Base-by-base conservation (phyloP, 2,329 filamentous ascomycete species). In the Orbilia brochopaga region DNA sequence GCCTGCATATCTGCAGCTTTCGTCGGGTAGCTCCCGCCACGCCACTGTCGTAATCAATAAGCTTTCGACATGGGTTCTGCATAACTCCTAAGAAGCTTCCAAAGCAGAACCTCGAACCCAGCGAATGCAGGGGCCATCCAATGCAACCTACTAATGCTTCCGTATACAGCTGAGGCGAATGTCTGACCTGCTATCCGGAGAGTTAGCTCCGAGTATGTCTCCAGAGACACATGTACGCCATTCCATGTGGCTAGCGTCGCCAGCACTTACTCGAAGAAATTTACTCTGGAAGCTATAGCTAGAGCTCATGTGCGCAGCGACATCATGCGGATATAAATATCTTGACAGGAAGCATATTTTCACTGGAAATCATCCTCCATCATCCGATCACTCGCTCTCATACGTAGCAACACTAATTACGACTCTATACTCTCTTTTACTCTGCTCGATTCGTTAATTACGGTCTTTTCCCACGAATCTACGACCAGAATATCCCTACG, bases 71-170 rank as follows among this genome's bases (percentile, higher is more conserved):
- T 19, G 44, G 27, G 19, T 44, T 8, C 27, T 32, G 27, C 27
- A 32, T 32, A 32, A 32, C 27, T 32, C 21, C 24, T 27, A 53
- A 11, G 44, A 19, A 23, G 44, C 15, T 21, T 10, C 19, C 44
- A 53, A 53, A 32, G 19, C 37, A 58, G 44, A 24, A 46, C 30
- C 30, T 58, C 40, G 32, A 58, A 46, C 40, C 37, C 52, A 40
- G 11, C 23, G n/a, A 23, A 48, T 21, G 44, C 53, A 56, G 40
- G 53, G 40, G 32, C 30, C n/a, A n/a, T n/a, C 40, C 7, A 46
- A 48, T 58, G 55, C 44, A 58, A 48, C 55, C 23, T 32, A 15
- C 23, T 11, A 30, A 30, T 48, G 17, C 23, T 19, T n/a, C 37
- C 55, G 53, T 57, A 27, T 23, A 21, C 10, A 19, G 15, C 30